Percentiles rank a stretch among this genome's conserved stretches.
phyloP scores from a whole-genome alignment of 2,329 filamentous ascomycete genomes.

The Alternaria infectoria region DNA sequence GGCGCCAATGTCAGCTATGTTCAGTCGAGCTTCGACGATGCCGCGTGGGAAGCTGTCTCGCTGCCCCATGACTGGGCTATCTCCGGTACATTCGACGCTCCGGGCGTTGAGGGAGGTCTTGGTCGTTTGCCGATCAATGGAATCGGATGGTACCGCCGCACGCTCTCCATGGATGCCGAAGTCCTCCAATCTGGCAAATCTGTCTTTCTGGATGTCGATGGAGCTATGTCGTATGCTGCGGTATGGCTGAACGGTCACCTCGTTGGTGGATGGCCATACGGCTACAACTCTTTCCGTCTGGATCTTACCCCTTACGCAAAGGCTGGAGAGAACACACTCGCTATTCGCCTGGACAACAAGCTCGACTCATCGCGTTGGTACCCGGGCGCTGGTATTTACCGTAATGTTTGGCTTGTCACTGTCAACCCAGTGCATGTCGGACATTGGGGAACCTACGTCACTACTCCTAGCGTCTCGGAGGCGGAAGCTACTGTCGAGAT shows the following conservation, averaged over 20 bases:
- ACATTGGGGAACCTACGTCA: constrained; percentile 59
- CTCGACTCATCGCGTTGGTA: constrained; percentile 61
- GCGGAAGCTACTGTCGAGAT: constrained; percentile 56
- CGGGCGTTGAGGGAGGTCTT: constrained; percentile 46
- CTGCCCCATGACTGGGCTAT: constrained; percentile 61
- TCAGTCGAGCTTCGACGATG: constrained; percentile 49
- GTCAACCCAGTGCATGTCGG: constrained; percentile 54
- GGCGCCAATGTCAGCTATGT: constrained; percentile 43
- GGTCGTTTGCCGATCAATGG: constrained; percentile 59
- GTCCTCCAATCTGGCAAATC: constrained; percentile 44
- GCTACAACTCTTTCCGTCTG: constrained; percentile 59
- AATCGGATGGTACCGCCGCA: constrained; percentile 61
- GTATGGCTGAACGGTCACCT: constrained; percentile 60
- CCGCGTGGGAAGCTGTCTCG: constrained; percentile 50
- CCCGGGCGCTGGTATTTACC: constrained; percentile 61
- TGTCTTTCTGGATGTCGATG: constrained; percentile 58
- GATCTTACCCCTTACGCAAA: constrained; percentile 56
- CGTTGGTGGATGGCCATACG: constrained; percentile 61
- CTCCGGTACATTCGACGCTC: constrained; percentile 52
- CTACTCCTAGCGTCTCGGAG: constrained; percentile 54
- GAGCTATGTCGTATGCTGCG: constrained; percentile 60
- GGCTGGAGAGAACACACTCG: constrained; percentile 52
- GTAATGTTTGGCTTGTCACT: constrained; percentile 62
- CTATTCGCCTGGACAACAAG: constrained; percentile 60
- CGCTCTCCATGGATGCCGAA: constrained; percentile 38